Percentiles rank a stretch among this genome's conserved stretches.
These are phyloP conservation scores for Fusarium sp. DNA, from an alignment of 2,329 filamentous ascomycete genomes.

Conservation along the genomic window DNA sequence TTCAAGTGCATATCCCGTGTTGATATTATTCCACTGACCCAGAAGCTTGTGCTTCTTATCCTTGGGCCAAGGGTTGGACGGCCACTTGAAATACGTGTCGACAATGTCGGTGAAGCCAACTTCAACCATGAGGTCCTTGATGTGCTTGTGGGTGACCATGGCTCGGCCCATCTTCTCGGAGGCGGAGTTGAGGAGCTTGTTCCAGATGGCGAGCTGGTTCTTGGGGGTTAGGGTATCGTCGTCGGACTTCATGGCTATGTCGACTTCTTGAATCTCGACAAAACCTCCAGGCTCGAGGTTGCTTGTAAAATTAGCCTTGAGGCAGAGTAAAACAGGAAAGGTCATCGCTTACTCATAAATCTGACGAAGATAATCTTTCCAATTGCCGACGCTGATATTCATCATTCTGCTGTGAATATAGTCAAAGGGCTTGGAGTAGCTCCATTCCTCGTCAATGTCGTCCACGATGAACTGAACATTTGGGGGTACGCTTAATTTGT, in stretches of 20 bases:
- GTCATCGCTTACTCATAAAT: constrained; percentile 11
- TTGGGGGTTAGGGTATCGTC: constrained; percentile 2
- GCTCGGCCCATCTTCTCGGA: constrained; percentile 4
- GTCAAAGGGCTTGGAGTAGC: constrained; percentile 16
- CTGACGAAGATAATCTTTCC: constrained; percentile 9
- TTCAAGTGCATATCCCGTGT: constrained; percentile 3
- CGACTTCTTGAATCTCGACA: constrained; percentile 18
- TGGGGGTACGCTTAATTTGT: constrained; percentile 6
- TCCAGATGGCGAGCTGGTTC: constrained; percentile 3
- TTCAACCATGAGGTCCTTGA: constrained; percentile 11
- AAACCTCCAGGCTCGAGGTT: constrained; percentile 19
- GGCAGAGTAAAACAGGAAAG: fast-evolving
- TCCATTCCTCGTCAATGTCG: constrained; percentile 26
- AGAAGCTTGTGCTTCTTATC: constrained; percentile 17
- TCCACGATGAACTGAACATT: constrained; percentile 20
- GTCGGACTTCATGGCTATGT: not conserved
- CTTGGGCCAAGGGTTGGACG: constrained; percentile 15
- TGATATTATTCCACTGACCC: constrained; percentile 17
- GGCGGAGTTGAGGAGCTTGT: not conserved
- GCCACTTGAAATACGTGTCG: constrained; percentile 20
- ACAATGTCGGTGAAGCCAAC: constrained; percentile 18
- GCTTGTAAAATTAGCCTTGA: not conserved
- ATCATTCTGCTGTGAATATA: constrained; percentile 29
- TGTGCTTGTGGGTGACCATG: not conserved
- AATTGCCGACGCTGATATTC: constrained; percentile 14